Evolutionary conservation across 2,329 filamentous ascomycete genomes (phyloP), one percentile per base, ranked within the genome.

Genomic region (Colletotrichum sp.): DNA sequence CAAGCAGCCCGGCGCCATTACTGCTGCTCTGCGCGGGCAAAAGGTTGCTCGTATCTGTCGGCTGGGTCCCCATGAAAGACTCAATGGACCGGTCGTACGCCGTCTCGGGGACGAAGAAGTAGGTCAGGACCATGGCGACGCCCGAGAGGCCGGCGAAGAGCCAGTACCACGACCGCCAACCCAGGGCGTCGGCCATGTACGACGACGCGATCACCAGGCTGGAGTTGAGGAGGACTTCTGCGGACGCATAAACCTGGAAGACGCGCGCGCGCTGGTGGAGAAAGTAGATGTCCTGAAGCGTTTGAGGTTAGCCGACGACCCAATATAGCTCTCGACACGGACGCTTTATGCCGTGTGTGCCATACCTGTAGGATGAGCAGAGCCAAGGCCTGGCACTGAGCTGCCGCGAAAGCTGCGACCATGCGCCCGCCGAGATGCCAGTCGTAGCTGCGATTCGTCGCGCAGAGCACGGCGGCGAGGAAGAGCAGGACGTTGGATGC

Each of bases 401-500:
- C 71, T 12, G 67, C 66, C 15, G 71, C 61, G 13, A 77, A 75
- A 2, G 71, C 62, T 15, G 67, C 75, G 2, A 71, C 5, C 66
- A 75, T 77, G 15, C 75, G 61, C 4, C 75, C 75, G 8, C 49
- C 71, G n/a, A 77, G 30, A 15, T 75, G 71, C 65, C 71, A 74
- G 61, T 77, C 49, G 27, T 77, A 77, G 8, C 34, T 70, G 49
- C 49, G 49, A 39, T 77, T 77, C 32, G 75, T 75, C 6, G 75
- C 62, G 55, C 75, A 77, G 6, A 75, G 61, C 19, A 83, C 73
- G 5, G 78, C 78, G 16, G 79, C 77, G 11, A 78, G 77, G 34
- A 84, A 78, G 32, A 83, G 75, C 4, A 84, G 64, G 5, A 81
- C 63, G 39, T 78, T 78, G 3, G 82, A 82, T 11, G 77, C 72